Percentiles rank a stretch among this genome's conserved stretches.
These are phyloP conservation scores for Penicillium sp. DNA, from an alignment of 2,329 filamentous ascomycete genomes.

Conservation along the genomic window DNA sequence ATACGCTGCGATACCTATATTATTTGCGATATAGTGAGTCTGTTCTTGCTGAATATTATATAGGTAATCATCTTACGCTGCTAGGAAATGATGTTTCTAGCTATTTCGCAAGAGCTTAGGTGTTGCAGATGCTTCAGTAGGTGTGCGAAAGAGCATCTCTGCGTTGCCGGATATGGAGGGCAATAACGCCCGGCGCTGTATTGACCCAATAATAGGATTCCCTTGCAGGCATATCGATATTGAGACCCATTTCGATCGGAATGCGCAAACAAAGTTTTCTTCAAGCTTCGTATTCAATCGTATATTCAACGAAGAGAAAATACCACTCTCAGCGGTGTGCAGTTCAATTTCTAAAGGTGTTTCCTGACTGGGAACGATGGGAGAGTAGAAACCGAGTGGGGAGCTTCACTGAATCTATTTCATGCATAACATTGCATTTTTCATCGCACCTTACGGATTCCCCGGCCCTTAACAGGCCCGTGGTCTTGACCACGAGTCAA, in stretches of 20 bases:
- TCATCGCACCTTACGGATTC: not conserved
- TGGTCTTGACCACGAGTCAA: not conserved
- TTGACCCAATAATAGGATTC: not conserved
- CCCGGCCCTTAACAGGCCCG: not conserved
- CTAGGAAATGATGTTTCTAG: conserved; percentile 2
- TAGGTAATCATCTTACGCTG: conserved; percentile 8
- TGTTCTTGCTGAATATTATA: not conserved
- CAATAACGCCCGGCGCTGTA: not conserved
- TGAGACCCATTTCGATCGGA: not conserved
- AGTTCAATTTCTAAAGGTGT: not conserved
- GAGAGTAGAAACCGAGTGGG: not conserved
- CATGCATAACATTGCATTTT: not conserved
- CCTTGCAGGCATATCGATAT: not conserved
- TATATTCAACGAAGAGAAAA: not conserved
- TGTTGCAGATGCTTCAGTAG: too few species aligned
- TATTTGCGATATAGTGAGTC: too few species aligned
- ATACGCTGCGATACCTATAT: too few species aligned
- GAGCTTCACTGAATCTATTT: not conserved
- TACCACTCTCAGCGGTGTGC: not conserved
- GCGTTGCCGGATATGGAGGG: too few species aligned
- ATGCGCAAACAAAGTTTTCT: not conserved
- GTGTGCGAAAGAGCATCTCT: too few species aligned
- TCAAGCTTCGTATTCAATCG: too few species aligned
- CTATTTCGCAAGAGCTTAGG: conserved; percentile 4
- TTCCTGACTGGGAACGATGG: not conserved